These are phyloP conservation scores for Gaeumannomyces sp. DNA, from an alignment of 2,329 filamentous ascomycete species.

Conservation along the genomic window DNA sequence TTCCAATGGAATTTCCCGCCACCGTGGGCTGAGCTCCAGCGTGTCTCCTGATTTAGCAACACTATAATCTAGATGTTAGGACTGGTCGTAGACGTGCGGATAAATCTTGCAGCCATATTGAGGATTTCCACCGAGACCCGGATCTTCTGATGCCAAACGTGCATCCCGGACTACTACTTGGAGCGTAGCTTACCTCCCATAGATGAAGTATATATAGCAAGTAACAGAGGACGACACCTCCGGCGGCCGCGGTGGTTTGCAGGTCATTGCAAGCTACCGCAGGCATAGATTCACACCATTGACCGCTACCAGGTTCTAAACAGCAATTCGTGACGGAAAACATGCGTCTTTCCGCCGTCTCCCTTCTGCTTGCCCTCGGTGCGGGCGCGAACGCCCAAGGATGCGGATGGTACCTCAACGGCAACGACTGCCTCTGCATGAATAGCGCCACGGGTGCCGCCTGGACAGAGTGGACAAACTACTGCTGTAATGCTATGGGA, in stretches of 20 bases:
- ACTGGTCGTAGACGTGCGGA: not conserved
- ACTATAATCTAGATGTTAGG: not conserved
- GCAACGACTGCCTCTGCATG: conserved; percentile 14
- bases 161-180: not conserved
- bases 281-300: not conserved
- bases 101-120: not conserved
- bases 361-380: not conserved
- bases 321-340: not conserved
- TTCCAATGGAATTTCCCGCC: not conserved
- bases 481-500: conserved; percentile 10
- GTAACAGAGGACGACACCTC: not conserved
- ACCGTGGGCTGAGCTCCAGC: not conserved
- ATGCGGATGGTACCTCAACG: conserved; percentile 13
- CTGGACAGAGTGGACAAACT: conserved; percentile 10
- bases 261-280: not conserved
- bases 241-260: not conserved
- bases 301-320: not conserved
- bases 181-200: not conserved
- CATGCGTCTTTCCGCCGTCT: not conserved
- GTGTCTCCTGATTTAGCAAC: not conserved
- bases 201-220: not conserved
- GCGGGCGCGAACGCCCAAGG: conserved; percentile 5
- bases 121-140: not conserved
- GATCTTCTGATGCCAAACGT: not conserved
- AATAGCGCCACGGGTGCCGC: conserved; percentile 11